Percentiles rank a stretch among this genome's conserved stretches.
Conservation (phyloP, 2,329 filamentous ascomycete genomes). For the Diaporthe aspalathi region DNA sequence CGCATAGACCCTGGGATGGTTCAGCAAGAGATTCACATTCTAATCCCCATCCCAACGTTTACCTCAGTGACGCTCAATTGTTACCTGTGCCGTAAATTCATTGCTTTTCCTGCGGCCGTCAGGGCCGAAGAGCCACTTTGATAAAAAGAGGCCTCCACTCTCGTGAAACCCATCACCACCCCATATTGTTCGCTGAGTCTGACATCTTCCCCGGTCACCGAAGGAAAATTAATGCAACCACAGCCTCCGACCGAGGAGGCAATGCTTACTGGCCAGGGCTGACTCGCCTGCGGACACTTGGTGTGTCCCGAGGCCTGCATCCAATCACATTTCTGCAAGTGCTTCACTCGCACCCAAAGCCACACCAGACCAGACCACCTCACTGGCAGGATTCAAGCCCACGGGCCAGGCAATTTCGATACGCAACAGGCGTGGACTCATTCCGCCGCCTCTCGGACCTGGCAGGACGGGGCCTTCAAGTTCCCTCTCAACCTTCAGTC, state of each 20-base stretch:
- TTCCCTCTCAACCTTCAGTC: background rate
- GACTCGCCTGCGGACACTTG: background rate
- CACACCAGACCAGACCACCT: no score
- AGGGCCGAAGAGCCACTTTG: no score
- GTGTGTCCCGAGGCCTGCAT: background rate
- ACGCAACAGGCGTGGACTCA: background rate
- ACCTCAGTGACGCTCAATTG: no score
- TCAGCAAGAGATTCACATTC: no score
- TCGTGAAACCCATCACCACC: background rate
- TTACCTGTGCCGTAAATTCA: no score
- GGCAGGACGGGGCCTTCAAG: background rate
- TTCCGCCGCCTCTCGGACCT: background rate
- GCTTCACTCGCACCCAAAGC: no score
- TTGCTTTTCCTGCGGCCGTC: no score
- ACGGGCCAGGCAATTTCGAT: background rate
- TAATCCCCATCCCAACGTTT: no score
- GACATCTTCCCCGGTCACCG: no score
- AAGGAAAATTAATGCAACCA: no score
- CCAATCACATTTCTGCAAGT: background rate
- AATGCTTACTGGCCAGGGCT: no score
- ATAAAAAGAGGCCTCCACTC: background rate
- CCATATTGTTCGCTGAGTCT: background rate
- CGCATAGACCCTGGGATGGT: background rate
- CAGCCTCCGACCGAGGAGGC: no score
- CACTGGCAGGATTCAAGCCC: background rate